Percentiles rank a stretch among this genome's conserved stretches.
Conservation (phyloP, 257 asterid species). For the Capsicum rhomboideum region DNA sequence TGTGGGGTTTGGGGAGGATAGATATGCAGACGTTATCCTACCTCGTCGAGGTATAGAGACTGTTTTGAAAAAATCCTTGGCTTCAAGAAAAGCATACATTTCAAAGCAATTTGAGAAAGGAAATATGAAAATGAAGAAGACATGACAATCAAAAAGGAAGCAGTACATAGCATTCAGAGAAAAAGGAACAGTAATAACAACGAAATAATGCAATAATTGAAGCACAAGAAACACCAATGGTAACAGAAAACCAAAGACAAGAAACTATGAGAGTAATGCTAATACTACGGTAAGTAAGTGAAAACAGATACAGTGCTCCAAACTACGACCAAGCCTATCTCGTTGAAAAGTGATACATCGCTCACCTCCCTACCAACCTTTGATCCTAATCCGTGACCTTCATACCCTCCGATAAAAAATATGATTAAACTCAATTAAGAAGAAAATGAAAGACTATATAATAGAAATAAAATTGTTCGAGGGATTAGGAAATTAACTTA, state of each 20-base stretch:
- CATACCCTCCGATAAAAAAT: not conserved
- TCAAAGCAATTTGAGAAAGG: no score
- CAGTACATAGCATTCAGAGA: not conserved
- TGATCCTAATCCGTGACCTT: not conserved
- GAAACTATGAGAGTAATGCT: not conserved
- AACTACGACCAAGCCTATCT: not conserved
- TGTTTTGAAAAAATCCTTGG: no score
- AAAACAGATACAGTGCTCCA: not conserved
- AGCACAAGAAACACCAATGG: not conserved
- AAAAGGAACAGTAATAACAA: not conserved
- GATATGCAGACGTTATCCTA: no score
- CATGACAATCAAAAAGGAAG: no score
- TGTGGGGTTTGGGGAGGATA: no score
- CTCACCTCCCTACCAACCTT: not conserved
- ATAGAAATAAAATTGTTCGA: not conserved
- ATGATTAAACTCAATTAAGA: not conserved
- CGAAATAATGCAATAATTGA: not conserved
- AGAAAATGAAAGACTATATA: not conserved
- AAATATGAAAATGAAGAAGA: no score
- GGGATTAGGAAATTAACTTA: conserved; percentile 16
- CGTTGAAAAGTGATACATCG: not conserved
- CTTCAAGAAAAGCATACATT: no score
- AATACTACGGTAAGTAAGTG: not conserved
- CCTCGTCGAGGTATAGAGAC: no score
- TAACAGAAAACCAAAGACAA: not conserved